Percentiles rank a stretch among this genome's conserved stretches.
These are phyloP conservation scores for Penicillium sclerotiorum DNA, from an alignment of 2,329 filamentous ascomycete species.

Conservation along the genomic window DNA sequence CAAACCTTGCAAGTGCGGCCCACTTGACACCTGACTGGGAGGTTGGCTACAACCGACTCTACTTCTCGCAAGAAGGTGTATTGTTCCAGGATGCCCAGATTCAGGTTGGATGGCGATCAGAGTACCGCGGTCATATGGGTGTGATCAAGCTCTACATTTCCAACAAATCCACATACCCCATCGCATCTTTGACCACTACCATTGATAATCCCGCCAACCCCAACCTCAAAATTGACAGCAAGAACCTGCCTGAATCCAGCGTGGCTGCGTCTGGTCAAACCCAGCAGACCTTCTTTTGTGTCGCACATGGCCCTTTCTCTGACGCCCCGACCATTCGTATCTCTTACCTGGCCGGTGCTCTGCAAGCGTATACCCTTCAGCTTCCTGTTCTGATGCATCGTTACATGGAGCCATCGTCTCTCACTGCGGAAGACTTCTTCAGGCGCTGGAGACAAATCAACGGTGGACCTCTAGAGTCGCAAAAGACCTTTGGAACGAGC, in stretches of 20 bases:
- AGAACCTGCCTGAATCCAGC: constrained; percentile 81
- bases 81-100: constrained; percentile 95
- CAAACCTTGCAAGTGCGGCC: constrained; percentile 87
- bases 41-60: constrained; percentile 78
- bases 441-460: constrained; percentile 99
- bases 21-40: constrained; percentile 97
- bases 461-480: constrained; percentile 80
- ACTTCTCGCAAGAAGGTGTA: constrained; percentile 80
- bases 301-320: constrained; percentile 77
- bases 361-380: constrained; percentile 90
- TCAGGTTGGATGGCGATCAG: constrained; percentile 86
- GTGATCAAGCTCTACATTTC: constrained; percentile 95
- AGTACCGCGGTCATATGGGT: constrained; percentile 93
- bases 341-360: constrained; percentile 88
- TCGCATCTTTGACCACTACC: constrained; percentile 92
- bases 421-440: constrained; percentile 93
- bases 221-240: constrained; percentile 82
- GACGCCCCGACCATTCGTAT: constrained; percentile 89
- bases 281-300: constrained; percentile 94
- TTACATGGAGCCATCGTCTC: constrained; percentile 91
- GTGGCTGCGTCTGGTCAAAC: constrained; percentile 76
- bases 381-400: constrained; percentile 88
- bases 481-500: constrained; percentile 76
- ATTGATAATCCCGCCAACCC: constrained; percentile 69
- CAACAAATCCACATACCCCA: constrained; percentile 83